Conservation (phyloP, 306 rosid genomes). For the Coriaria nepalensis region DNA sequence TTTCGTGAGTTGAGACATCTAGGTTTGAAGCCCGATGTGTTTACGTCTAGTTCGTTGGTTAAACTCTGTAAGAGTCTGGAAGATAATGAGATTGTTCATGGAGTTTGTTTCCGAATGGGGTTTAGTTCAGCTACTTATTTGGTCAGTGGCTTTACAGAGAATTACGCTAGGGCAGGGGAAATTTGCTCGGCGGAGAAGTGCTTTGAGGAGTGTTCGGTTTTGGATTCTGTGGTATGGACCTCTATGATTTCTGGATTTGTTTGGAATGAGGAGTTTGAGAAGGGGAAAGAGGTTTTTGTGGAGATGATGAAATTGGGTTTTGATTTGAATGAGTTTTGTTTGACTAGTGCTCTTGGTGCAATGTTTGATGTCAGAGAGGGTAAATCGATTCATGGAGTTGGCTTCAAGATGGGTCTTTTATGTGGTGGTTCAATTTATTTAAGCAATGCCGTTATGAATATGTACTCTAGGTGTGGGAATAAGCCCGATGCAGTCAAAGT, state of each 20-base stretch:
- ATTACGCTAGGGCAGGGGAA: constrained; percentile 8
- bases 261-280: constrained; percentile 14
- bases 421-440: constrained; percentile 4
- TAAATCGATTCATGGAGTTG: constrained; percentile 13
- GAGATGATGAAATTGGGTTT: constrained; percentile 8
- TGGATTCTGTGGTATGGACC: constrained; percentile 13
- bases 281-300: constrained; percentile 9
- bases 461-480: constrained; percentile 7
- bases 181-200: constrained; percentile 13
- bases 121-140: constrained; percentile 7
- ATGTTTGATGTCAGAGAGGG: constrained; percentile 9
- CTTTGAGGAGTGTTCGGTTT: constrained; percentile 13
- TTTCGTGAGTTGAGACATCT: constrained; percentile 6
- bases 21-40: constrained; percentile 9
- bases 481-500: constrained; percentile 4
- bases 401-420: constrained; percentile 10
- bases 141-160: constrained; percentile 13
- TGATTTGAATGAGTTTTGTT: constrained; percentile 14
- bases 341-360: constrained; percentile 11
- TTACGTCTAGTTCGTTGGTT: constrained; percentile 13
- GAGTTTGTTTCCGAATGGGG: constrained; percentile 14
- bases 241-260: constrained; percentile 12
- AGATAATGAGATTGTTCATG: constrained; percentile 14
- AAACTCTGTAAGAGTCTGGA: constrained; percentile 8
- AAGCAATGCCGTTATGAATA: constrained; percentile 10